Conservation (phyloP, 768 basidiomycete species). For the Psilocybe cubensis region DNA sequence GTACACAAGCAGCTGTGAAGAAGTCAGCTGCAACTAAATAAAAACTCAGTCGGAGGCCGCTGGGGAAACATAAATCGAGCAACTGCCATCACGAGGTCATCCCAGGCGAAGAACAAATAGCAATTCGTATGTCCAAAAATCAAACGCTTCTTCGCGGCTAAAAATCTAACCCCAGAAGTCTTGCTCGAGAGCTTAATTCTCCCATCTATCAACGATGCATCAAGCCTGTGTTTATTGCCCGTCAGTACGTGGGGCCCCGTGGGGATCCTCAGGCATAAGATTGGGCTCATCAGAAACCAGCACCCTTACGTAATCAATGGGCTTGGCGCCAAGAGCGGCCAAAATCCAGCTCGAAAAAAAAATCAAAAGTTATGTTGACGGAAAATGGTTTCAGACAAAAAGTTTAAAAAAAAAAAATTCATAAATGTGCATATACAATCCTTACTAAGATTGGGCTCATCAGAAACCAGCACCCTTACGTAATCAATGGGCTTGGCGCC, state of each 20-base stretch:
- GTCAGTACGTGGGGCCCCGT: constrained; percentile 22
- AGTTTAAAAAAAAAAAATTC: too few species aligned
- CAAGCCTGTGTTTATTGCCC: constrained; percentile 18
- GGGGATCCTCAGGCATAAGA: constrained; percentile 11
- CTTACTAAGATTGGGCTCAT: too few species aligned
- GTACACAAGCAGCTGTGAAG: constrained; percentile 9
- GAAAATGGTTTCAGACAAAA: too few species aligned
- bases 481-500: too few species aligned
- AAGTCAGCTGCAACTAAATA: constrained; percentile 11
- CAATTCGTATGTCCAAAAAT: constrained; percentile 15
- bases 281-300: background rate
- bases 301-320: background rate
- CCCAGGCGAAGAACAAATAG: constrained; percentile 1
- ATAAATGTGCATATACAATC: too few species aligned
- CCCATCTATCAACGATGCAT: background rate
- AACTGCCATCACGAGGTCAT: constrained; percentile 20
- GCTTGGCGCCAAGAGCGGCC: too few species aligned
- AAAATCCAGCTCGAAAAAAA: too few species aligned
- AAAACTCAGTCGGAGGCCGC: constrained; percentile 6
- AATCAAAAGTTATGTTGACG: too few species aligned
- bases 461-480: too few species aligned
- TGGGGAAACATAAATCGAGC: constrained; percentile 9
- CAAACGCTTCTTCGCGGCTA: constrained; percentile 14
- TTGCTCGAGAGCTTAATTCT: constrained; percentile 1
- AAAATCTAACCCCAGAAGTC: background rate